A percentile compares a stretch with the other conserved stretches of the same genome.
These are phyloP conservation scores for Madurella fahalii DNA, from an alignment of 2,329 filamentous ascomycete species.

Conservation along the genomic window DNA sequence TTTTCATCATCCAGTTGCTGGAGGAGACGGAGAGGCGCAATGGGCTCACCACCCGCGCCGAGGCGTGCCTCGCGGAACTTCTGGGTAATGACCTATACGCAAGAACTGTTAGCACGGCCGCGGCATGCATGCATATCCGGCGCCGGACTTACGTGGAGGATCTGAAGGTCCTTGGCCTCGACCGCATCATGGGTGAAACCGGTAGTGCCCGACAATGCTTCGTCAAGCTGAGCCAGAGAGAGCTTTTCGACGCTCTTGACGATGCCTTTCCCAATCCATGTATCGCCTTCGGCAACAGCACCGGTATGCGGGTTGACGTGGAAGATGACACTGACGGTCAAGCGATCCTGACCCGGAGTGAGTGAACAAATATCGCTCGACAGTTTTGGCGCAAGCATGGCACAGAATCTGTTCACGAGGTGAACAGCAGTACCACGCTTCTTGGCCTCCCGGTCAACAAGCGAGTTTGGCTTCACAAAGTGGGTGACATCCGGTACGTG, in stretches of 20 bases:
- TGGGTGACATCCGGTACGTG: constrained; percentile 94
- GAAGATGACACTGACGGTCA: constrained; percentile 91
- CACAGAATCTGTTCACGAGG: constrained; percentile 79
- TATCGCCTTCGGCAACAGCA: constrained; percentile 74
- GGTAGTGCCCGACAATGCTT: constrained; percentile 63
- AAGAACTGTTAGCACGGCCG: constrained; percentile 24
- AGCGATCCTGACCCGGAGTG: constrained; percentile 78
- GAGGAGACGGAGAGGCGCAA: constrained; percentile 81
- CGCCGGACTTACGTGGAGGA: constrained; percentile 59
- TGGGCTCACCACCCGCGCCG: constrained; percentile 70
- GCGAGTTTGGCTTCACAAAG: constrained; percentile 92
- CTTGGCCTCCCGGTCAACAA: constrained; percentile 95
- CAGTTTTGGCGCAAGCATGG: constrained; percentile 84
- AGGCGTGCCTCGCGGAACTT: constrained; percentile 89
- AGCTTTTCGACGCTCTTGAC: constrained; percentile 89
- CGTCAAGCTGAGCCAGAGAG: constrained; percentile 80
- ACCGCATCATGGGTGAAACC: constrained; percentile 62
- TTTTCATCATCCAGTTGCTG: constrained; percentile 98
- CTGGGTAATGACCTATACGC: constrained; percentile 63
- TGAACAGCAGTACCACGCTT: constrained; percentile 97
- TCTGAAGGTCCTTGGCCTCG: constrained; percentile 71
- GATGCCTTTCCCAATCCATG: constrained; percentile 90
- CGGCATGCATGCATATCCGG: not conserved
- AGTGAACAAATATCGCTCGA: constrained; percentile 85
- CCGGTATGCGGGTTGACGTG: constrained; percentile 80